Conservation (phyloP, 2,329 filamentous ascomycete species). For the Apiospora pterosperma region DNA sequence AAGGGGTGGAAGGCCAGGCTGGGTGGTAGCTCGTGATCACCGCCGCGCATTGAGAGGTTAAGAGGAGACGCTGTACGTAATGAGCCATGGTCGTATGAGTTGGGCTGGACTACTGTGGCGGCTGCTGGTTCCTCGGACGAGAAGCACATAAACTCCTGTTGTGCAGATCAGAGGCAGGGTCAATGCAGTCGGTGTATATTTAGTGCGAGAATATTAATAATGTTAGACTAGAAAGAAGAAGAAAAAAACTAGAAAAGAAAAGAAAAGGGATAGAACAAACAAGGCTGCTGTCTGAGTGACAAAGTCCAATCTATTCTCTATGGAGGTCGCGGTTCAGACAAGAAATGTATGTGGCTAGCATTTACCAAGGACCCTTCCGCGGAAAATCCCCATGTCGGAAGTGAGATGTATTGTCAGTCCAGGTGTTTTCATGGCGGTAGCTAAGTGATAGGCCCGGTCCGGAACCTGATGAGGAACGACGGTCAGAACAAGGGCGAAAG, state of each 20-base stretch:
- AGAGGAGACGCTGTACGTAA: background rate
- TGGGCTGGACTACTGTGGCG: background rate
- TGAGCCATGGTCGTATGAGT: background rate
- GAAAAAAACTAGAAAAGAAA: background rate
- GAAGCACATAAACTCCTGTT: background rate
- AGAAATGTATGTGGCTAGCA: too few relatives aligned
- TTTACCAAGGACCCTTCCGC: too few relatives aligned
- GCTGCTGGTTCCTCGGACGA: background rate
- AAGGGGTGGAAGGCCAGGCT: conserved; percentile 7
- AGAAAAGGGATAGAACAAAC: background rate
- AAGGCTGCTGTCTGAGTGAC: background rate
- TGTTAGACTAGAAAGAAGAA: background rate
- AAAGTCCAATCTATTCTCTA: too few relatives aligned
- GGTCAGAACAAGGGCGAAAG: too few relatives aligned
- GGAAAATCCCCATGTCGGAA: too few relatives aligned
- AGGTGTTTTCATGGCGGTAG: too few relatives aligned
- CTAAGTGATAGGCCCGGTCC: too few relatives aligned
- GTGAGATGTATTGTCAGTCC: too few relatives aligned
- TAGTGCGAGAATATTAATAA: background rate
- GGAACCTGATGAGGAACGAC: too few relatives aligned
- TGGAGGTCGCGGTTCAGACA: too few relatives aligned
- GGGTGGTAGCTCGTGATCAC: background rate
- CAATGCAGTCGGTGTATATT: background rate
- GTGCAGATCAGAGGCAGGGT: background rate
- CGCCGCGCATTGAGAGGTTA: background rate